These are phyloP conservation scores for Pinus albicaulis DNA, from an alignment of 75 land plant genomes.

Conservation along the genomic window DNA sequence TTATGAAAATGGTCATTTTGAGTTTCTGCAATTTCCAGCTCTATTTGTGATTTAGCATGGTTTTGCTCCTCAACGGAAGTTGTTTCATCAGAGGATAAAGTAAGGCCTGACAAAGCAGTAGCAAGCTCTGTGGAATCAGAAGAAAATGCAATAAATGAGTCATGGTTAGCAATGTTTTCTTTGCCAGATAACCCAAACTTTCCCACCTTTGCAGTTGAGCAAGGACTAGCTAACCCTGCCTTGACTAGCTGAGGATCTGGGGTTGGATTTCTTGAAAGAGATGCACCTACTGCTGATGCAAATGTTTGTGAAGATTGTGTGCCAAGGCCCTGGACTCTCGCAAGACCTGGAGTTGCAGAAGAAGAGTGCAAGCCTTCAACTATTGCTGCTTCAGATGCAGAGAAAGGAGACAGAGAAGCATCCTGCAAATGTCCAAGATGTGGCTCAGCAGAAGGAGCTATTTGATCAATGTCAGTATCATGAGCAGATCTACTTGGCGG, in stretches of 20 bases:
- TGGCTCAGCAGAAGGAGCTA: conserved; percentile 3
- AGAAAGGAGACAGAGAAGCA: neutral
- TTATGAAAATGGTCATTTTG: conserved; percentile 17
- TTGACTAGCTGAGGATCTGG: conserved; percentile 51
- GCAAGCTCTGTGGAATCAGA: conserved; percentile 34
- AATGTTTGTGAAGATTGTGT: conserved; percentile 30
- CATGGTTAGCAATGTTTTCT: conserved; percentile 16
- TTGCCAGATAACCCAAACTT: conserved; percentile 27
- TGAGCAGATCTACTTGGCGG: conserved; percentile 16
- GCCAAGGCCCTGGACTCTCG: conserved; percentile 4
- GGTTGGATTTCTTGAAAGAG: conserved; percentile 52
- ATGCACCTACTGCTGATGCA: conserved; percentile 47
- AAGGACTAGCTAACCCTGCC: conserved; percentile 50
- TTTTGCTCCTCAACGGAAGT: conserved; percentile 10
- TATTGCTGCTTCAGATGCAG: conserved; percentile 4
- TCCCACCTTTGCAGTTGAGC: conserved; percentile 19
- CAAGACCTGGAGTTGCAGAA: neutral
- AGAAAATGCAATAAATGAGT: conserved; percentile 28
- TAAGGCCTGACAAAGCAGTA: conserved; percentile 45
- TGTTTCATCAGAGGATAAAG: conserved; percentile 21
- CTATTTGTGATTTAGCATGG: conserved; percentile 10
- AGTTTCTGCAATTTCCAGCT: conserved; percentile 18
- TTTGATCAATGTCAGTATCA: conserved; percentile 4
- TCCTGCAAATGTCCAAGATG: conserved; percentile 12
- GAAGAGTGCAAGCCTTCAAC: conserved; percentile 6